These are phyloP conservation scores for Pseudogymnoascus sp. DNA, from an alignment of 2,329 filamentous ascomycete genomes.

Conservation along the genomic window DNA sequence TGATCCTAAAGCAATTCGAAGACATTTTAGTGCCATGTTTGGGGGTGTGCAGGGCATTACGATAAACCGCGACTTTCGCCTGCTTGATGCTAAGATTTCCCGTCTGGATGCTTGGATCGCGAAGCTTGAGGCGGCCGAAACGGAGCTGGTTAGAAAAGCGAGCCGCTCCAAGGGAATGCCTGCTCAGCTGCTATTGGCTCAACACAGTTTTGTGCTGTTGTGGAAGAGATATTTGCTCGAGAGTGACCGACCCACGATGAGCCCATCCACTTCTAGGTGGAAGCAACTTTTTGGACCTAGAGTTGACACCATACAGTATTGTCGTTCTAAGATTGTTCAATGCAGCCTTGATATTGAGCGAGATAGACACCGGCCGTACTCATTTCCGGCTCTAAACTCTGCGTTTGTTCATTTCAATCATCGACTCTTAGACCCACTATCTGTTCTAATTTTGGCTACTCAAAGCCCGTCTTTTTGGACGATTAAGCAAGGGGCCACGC, in stretches of 20 bases:
- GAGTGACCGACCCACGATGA: slow-evolving; percentile 76
- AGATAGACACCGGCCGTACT: slow-evolving; percentile 74
- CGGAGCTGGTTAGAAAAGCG: slow-evolving; percentile 68
- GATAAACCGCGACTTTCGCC: slow-evolving; percentile 81
- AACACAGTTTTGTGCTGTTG: background rate
- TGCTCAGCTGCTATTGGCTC: background rate
- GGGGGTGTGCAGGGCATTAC: slow-evolving; percentile 87
- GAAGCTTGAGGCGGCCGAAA: slow-evolving; percentile 72
- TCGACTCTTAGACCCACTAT: slow-evolving; percentile 60
- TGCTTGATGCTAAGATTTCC: slow-evolving; percentile 74
- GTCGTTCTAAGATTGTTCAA: slow-evolving; percentile 72
- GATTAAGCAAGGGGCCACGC: slow-evolving; percentile 61
- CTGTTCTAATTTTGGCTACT: slow-evolving; percentile 47
- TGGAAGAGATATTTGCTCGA: background rate
- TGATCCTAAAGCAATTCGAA: slow-evolving; percentile 67
- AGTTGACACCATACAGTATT: slow-evolving; percentile 87
- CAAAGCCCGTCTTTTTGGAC: slow-evolving; percentile 12
- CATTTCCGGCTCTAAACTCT: slow-evolving; percentile 83
- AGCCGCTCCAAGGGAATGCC: slow-evolving; percentile 40
- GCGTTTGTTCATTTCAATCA: slow-evolving; percentile 97
- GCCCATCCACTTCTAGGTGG: slow-evolving; percentile 62
- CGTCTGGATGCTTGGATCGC: slow-evolving; percentile 62
- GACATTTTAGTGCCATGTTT: slow-evolving; percentile 85
- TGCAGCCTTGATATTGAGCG: slow-evolving; percentile 83
- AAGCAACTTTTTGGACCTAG: slow-evolving; percentile 76